Evolutionary conservation across 345 rosid genomes (phyloP), one percentile per base, ranked within the genome.

Genomic region (Brassica rapa): DNA sequence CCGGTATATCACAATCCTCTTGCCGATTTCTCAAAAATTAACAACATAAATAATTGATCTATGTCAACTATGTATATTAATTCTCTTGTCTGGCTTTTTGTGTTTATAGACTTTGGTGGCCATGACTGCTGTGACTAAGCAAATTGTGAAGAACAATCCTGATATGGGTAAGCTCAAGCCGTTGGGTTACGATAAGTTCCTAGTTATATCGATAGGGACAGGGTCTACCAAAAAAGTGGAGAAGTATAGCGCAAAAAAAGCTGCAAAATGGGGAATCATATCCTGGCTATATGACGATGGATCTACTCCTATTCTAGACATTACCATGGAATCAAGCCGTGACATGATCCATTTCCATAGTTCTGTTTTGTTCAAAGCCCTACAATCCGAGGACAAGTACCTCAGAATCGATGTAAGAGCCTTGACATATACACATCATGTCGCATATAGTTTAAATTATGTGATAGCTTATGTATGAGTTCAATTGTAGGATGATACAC

Each of bases 171-270:
- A 76, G 0, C 66, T 83, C 23, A 73, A 86, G 37, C 84, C 88
- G 5, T 75, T 85, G 78, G 88, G 83, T 11, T 93, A 82, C 65
- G 75, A 66, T 5, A 85, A 86, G 60, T 84, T 85, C 69, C 82
- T 90, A 0, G 91, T 93, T 68, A 84, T 90, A 51, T 90, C 96
- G 1, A 1, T 90, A n/a, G 98, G 98, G 10, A 74, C 91, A 27
- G 96, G 96, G 2, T 78, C 90, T 1, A 29, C 83, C 15, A 84
- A 53, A 67, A 69, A 8, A 1, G 82, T 64, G 15, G 23, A 66
- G 29, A 88, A 84, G 10, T 93, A 85, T 80, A 61, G 29, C n/a
- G 83, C 93, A 0, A 75, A 79, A 63, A 82, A 35, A 64, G 81
- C 88, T 56, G 81, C 94, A 0, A 88, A 87, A 49, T 89, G 98